These are phyloP conservation scores for Monosporozyma unispora DNA, from an alignment of 805 yeast species.

Conservation along the genomic window DNA sequence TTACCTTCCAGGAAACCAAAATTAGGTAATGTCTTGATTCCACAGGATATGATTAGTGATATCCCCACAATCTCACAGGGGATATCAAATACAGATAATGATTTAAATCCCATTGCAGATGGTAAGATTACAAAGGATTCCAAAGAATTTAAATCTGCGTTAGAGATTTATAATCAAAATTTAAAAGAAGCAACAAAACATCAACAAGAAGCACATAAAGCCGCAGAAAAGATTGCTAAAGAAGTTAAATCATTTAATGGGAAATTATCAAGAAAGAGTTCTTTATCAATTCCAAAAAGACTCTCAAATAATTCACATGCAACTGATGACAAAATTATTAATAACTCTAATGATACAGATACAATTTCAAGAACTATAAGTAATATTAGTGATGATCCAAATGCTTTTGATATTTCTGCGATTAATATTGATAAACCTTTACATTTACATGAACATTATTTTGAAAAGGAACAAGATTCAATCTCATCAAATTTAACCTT, in stretches of 20 bases:
- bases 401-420: conserved; percentile 9
- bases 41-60: conserved; percentile 53
- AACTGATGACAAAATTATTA: no score
- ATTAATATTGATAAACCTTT: conserved; percentile 58
- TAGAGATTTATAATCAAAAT: conserved; percentile 49
- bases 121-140: conserved; percentile 27
- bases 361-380: neutral
- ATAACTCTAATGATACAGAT: neutral
- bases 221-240: conserved; percentile 60
- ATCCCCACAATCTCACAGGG: conserved; percentile 63
- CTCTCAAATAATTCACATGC: neutral
- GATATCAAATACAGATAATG: conserved; percentile 41
- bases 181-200: conserved; percentile 57
- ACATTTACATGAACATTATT: conserved; percentile 50
- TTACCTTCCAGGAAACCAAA: conserved; percentile 81
- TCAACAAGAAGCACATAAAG: conserved; percentile 65
- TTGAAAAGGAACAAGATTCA: conserved; percentile 26
- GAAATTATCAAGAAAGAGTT: conserved; percentile 20
- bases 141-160: conserved; percentile 44
- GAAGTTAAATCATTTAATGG: conserved; percentile 42
- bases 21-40: conserved; percentile 64
- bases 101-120: conserved; percentile 18
- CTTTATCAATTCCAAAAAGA: neutral
- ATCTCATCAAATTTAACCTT: conserved; percentile 23
- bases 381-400: neutral